Evolutionary conservation across 2,329 filamentous ascomycete species (phyloP), one percentile per base, ranked within the genome.

Genomic region (Botrytis elliptica): DNA sequence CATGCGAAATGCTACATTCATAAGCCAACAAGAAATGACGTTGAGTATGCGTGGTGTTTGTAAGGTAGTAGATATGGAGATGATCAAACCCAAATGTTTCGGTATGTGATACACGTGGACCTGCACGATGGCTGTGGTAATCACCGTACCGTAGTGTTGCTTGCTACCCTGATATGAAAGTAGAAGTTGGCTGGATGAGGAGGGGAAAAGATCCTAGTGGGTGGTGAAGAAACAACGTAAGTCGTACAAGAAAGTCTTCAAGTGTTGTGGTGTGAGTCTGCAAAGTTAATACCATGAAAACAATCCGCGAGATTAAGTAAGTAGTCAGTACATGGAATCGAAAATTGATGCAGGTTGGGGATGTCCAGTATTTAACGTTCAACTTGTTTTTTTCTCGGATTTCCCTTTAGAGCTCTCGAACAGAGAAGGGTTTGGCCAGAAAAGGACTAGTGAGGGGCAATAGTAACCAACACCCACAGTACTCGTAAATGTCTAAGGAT

Each of bases 371-470:
- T 29, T 57, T 29, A 33, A 68, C 29, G 46, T 29, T 40, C 18
- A 25, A 65, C 62, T 65, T 55, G 16, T 68, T 57, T 71, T 33
- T 67, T 67, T 67, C 22, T 20, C 20, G n/a, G 29, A 29, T 29
- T 18, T 52, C 36, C 42, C 70, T 60, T 25, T 68, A 59, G n/a
- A 66, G 44, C 44, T 60, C 33, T 44, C n/a, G 38, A 25, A 55
- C 16, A 42, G 36, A 59, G 52, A 42, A 33, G 29, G 49, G 55
- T 55, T 73, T 73, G 55, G 12, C 74, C 52, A 60, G 42, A 69
- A 70, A 33, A 16, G 74, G 73, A 65, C 73, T 74, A 74, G 74
- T 74, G 74, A 74, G 74, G 74, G 74, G 74, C 70, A 75, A 10
- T 4, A 14, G 29, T 38, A 40, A n/a, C 49, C 49, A 55, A 42